Evolutionary conservation across 179 eudicot species (phyloP).

Genomic region (Spergularia azorica): DNA sequence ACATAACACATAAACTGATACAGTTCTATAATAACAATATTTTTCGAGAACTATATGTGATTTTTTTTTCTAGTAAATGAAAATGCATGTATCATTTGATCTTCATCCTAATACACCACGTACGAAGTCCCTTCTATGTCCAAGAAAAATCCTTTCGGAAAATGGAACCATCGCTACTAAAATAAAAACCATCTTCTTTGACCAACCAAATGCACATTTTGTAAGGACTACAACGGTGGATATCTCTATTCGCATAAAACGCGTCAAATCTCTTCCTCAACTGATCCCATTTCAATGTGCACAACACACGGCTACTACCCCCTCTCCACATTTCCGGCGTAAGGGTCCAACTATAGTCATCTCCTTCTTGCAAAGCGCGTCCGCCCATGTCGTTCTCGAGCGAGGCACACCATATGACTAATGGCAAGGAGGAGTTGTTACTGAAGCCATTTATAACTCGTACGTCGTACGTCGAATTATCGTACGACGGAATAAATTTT

Average conservation of each 20-base stretch:
- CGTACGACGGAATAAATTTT: too few species aligned
- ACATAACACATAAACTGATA: too few species aligned
- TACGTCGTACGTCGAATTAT: conserved; percentile 33
- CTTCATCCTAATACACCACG: too few species aligned
- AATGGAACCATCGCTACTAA: conserved; percentile 46
- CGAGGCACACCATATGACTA: conserved; percentile 66
- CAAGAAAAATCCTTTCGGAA: conserved; percentile 59
- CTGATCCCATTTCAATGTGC: conserved; percentile 62
- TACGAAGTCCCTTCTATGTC: conserved; percentile 19
- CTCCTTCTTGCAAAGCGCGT: conserved; percentile 66
- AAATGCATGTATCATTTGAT: too few species aligned
- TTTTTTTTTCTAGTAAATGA: too few species aligned
- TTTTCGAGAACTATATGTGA: too few species aligned
- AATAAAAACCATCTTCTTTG: conserved; percentile 68
- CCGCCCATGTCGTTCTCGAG: conserved; percentile 52
- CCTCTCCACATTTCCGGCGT: conserved; percentile 27
- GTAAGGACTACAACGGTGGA: conserved; percentile 37
- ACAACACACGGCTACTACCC: conserved; percentile 25
- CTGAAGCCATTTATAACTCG: conserved; percentile 56
- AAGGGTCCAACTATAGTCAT: conserved; percentile 55
- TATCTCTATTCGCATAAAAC: conserved; percentile 39
- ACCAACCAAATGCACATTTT: conserved; percentile 60
- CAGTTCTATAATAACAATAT: too few species aligned
- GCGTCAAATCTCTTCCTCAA: conserved; percentile 50
- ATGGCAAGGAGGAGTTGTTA: conserved; percentile 60